These are phyloP conservation scores for Hura crepitans DNA, from an alignment of 441 rosid genomes.

Conservation along the genomic window DNA sequence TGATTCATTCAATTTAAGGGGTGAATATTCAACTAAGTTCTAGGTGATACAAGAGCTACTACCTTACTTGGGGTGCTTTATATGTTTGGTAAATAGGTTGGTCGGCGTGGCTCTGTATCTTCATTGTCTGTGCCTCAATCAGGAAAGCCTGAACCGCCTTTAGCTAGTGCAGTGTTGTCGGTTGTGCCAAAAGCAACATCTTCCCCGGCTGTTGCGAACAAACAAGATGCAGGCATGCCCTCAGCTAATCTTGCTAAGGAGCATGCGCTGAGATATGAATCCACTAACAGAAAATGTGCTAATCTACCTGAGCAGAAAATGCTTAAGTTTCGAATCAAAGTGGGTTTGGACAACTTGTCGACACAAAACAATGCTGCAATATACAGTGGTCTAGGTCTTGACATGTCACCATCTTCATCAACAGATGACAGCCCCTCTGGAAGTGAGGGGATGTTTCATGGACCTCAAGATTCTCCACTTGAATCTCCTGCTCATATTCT, in stretches of 20 bases:
- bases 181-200: constrained; percentile 42
- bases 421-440: constrained; percentile 77
- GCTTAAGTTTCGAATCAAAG: constrained; percentile 80
- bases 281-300: constrained; percentile 43
- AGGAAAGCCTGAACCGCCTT: constrained; percentile 40
- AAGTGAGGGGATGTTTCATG: constrained; percentile 63
- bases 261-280: constrained; percentile 36
- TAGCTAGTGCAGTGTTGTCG: constrained; percentile 28
- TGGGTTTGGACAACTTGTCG: constrained; percentile 73
- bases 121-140: constrained; percentile 40
- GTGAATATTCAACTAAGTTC: constrained; percentile 1
- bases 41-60: constrained; percentile 19
- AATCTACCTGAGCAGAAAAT: constrained; percentile 57
- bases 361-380: constrained; percentile 71
- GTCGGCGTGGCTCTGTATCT: constrained; percentile 29
- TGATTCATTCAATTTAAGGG: not conserved
- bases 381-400: constrained; percentile 96
- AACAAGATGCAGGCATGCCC: constrained; percentile 39
- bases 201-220: constrained; percentile 36
- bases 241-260: constrained; percentile 39
- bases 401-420: constrained; percentile 79
- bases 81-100: constrained; percentile 47
- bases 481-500: constrained; percentile 69
- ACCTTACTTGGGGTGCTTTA: constrained; percentile 23
- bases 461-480: constrained; percentile 41